These are phyloP conservation scores for Oryza rufipogon DNA, from an alignment of 176 grass and related monocot genomes.

Conservation along the genomic window DNA sequence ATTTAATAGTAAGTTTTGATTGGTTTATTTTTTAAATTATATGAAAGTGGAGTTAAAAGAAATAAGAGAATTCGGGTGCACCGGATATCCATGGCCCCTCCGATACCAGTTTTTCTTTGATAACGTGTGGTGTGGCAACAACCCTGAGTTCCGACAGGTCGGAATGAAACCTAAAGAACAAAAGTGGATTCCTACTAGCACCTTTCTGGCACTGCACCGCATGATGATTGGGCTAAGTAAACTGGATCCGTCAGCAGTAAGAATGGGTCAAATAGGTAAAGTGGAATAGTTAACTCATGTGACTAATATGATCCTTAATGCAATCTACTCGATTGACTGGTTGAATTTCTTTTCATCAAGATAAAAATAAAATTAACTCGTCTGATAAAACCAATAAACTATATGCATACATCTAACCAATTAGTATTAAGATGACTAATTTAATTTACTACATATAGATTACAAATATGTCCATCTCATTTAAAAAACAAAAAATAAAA, in stretches of 20 bases:
- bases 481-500: too few species aligned
- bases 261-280: neutral
- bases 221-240: neutral
- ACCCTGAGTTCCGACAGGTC: neutral
- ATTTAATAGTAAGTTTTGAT: neutral
- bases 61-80: neutral
- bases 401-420: too few species aligned
- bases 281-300: neutral
- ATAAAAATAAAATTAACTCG: too few species aligned
- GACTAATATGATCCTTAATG: neutral
- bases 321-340: neutral
- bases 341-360: too few species aligned
- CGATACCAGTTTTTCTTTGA: neutral
- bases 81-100: neutral
- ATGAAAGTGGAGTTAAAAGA: neutral
- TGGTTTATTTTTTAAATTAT: neutral
- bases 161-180: neutral
- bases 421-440: too few species aligned
- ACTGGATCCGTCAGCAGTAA: neutral
- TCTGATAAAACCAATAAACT: too few species aligned
- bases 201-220: conserved; percentile 27
- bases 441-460: too few species aligned
- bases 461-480: too few species aligned
- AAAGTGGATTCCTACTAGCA: neutral
- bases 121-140: conserved; percentile 1